Percentiles rank a stretch among this genome's conserved stretches.
phyloP scores from a whole-genome alignment of 768 basidiomycete genomes.

The Collybia sordida region DNA sequence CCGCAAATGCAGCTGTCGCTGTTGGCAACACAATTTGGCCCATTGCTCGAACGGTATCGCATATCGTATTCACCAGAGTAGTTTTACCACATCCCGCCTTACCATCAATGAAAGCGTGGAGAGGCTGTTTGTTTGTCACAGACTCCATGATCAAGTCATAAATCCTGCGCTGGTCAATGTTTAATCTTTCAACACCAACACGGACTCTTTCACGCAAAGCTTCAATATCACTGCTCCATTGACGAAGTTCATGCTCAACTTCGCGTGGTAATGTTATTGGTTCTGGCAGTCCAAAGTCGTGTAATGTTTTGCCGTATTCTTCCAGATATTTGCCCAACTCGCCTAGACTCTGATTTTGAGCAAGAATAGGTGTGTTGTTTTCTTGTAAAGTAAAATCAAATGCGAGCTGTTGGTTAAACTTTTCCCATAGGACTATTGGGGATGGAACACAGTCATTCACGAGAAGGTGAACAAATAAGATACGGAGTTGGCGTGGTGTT shows the following conservation, averaged over 20 bases:
- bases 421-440: constrained; percentile 4
- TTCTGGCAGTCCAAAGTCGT: neutral
- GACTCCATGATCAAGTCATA: constrained; percentile 4
- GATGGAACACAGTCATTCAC: constrained; percentile 28
- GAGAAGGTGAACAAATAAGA: constrained; percentile 39
- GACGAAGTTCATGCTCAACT: neutral
- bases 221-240: neutral
- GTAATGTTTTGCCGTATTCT: neutral
- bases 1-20: constrained; percentile 39
- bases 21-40: constrained; percentile 31
- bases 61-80: constrained; percentile 31
- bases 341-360: neutral
- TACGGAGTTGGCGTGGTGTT: constrained; percentile 34
- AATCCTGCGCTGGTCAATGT: constrained; percentile 4
- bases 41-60: constrained; percentile 23
- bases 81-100: constrained; percentile 43
- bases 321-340: neutral
- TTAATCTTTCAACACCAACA: constrained; percentile 13
- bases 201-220: neutral
- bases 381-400: constrained; percentile 7
- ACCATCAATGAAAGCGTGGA: constrained; percentile 33
- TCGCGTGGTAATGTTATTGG: neutral
- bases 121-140: constrained; percentile 5
- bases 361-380: neutral
- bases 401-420: constrained; percentile 3